These are phyloP conservation scores for Prunus mume DNA, from an alignment of 306 rosid genomes.

Conservation along the genomic window DNA sequence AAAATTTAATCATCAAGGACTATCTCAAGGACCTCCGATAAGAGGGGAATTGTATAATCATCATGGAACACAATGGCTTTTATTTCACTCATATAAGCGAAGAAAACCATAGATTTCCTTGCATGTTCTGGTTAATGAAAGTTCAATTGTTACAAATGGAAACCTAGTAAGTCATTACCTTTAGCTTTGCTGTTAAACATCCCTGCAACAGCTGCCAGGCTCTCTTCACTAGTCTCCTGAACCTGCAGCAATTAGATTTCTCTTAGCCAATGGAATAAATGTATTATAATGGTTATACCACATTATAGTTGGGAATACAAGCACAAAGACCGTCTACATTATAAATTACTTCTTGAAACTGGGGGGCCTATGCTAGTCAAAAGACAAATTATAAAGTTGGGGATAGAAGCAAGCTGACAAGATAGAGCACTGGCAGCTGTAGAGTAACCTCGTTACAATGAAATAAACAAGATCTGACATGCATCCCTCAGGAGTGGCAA, in stretches of 20 bases:
- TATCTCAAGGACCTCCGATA: background rate
- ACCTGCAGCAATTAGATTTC: slow-evolving; percentile 40
- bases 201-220: slow-evolving; percentile 98
- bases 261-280: slow-evolving; percentile 14
- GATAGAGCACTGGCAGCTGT: background rate
- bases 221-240: slow-evolving; percentile 92
- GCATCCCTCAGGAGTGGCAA: background rate
- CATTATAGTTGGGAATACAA: background rate
- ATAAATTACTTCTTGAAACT: background rate
- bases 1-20: background rate
- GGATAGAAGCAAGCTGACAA: background rate
- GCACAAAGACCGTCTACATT: background rate
- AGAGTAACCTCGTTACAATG: background rate
- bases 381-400: background rate
- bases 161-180: slow-evolving; percentile 49
- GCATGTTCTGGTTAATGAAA: background rate
- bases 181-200: slow-evolving; percentile 99
- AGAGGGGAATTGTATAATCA: background rate
- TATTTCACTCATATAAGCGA: background rate
- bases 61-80: background rate
- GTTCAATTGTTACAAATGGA: background rate
- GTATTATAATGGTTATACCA: background rate
- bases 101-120: background rate
- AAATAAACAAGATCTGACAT: background rate
- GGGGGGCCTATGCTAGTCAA: background rate